Conservation (phyloP, 2,329 filamentous ascomycete genomes). For the Setomelanomma holmii region DNA sequence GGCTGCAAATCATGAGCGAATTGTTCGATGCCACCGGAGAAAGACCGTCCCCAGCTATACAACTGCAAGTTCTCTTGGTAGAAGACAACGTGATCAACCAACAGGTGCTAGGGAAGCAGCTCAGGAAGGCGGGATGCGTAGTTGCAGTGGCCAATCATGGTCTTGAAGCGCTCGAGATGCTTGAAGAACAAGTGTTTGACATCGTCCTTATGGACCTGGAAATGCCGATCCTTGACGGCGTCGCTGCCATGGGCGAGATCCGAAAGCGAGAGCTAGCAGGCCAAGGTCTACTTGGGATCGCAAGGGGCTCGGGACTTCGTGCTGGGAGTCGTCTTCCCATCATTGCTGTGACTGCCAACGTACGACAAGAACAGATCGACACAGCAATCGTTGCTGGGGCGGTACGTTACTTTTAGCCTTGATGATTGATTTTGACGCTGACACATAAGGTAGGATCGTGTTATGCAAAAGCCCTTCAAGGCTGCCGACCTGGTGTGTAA, state of each 20-base stretch:
- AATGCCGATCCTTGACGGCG: constrained; percentile 62
- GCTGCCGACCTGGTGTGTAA: constrained; percentile 36
- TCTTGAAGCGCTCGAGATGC: constrained; percentile 43
- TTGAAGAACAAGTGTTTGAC: constrained; percentile 40
- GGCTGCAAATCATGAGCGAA: constrained; percentile 7
- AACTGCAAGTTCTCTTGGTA: constrained; percentile 43
- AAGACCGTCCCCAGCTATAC: constrained; percentile 1
- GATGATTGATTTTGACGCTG: neutral
- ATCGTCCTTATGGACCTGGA: constrained; percentile 58
- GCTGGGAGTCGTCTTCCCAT: constrained; percentile 33
- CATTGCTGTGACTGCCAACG: constrained; percentile 50
- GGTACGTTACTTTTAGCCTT: constrained; percentile 20
- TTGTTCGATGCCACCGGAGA: neutral
- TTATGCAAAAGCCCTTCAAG: constrained; percentile 49
- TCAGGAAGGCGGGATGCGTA: constrained; percentile 41
- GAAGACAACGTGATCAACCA: constrained; percentile 52
- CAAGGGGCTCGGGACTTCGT: constrained; percentile 30
- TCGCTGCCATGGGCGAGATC: constrained; percentile 55
- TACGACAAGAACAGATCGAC: constrained; percentile 45
- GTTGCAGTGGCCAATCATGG: constrained; percentile 46
- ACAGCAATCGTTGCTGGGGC: constrained; percentile 44
- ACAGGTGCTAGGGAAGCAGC: constrained; percentile 44
- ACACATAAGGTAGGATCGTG: constrained; percentile 30
- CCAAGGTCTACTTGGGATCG: constrained; percentile 20
- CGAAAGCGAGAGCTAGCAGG: constrained; percentile 53